Conservation (phyloP, 1,284 basidiomycete species). For the Ganoderma lucidum region DNA sequence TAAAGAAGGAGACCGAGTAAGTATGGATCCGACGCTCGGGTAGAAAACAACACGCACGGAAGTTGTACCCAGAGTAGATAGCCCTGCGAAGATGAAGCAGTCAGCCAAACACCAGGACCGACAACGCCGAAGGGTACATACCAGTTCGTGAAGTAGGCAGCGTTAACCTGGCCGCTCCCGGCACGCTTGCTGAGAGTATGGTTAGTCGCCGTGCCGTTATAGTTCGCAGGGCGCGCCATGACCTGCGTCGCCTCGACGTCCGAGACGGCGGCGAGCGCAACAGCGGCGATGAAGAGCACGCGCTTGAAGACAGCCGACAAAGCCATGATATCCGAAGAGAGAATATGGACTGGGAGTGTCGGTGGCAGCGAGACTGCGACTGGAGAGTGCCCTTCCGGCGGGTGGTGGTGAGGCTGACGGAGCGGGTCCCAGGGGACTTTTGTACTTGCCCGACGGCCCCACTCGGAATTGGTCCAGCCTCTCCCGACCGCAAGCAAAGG, state of each 20-base stretch:
- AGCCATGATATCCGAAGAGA: conserved; percentile 31
- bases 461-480: neutral
- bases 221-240: conserved; percentile 62
- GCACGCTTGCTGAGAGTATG: conserved; percentile 54
- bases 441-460: neutral
- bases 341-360: conserved; percentile 7
- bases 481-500: neutral
- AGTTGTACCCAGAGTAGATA: conserved; percentile 80
- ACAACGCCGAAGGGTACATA: conserved; percentile 30
- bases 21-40: neutral
- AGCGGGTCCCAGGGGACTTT: neutral
- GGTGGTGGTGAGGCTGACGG: neutral
- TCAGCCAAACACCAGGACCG: conserved; percentile 3
- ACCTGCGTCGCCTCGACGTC: conserved; percentile 55
- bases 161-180: conserved; percentile 54
- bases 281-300: conserved; percentile 31
- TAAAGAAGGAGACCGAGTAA: conserved; percentile 42
- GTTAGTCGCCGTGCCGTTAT: conserved; percentile 47
- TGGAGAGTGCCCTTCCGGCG: neutral
- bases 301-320: conserved; percentile 31
- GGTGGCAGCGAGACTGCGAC: conserved; percentile 6
- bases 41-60: conserved; percentile 53
- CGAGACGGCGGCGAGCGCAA: conserved; percentile 34
- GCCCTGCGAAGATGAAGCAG: conserved; percentile 57
- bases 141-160: conserved; percentile 77